Conservation (phyloP, 345 rosid species). For the Gossypium bickii region DNA sequence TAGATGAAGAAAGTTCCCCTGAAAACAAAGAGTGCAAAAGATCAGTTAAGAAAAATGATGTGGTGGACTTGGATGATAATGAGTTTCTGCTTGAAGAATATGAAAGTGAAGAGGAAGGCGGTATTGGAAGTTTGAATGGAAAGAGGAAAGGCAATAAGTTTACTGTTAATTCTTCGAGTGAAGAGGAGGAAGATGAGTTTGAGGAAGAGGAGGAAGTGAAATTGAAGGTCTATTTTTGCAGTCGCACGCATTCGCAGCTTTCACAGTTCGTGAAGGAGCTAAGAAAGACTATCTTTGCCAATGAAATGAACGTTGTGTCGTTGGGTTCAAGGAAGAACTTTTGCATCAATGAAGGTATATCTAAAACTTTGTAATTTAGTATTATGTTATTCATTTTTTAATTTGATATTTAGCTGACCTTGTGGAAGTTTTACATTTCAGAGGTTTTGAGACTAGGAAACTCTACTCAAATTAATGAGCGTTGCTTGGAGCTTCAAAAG, state of each 20-base stretch:
- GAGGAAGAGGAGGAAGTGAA: slow-evolving; percentile 33
- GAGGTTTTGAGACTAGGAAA: slow-evolving; percentile 70
- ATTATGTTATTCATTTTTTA: not conserved
- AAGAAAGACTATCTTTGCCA: slow-evolving; percentile 59
- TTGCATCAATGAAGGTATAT: slow-evolving; percentile 77
- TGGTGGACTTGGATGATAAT: slow-evolving; percentile 38
- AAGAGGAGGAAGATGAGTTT: slow-evolving; percentile 40
- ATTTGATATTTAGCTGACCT: slow-evolving; percentile 11
- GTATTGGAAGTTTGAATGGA: slow-evolving; percentile 19
- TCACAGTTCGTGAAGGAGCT: slow-evolving; percentile 82
- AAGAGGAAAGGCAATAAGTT: slow-evolving; percentile 25
- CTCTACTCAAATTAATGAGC: slow-evolving; percentile 62
- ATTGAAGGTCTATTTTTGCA: slow-evolving; percentile 73
- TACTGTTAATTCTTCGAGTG: slow-evolving; percentile 55
- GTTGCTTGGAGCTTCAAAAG: slow-evolving; percentile 84
- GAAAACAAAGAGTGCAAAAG: slow-evolving; percentile 21
- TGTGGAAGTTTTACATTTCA: slow-evolving; percentile 29
- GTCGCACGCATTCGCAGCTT: slow-evolving; percentile 93
- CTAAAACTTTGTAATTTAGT: not conserved
- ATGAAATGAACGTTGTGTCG: slow-evolving; percentile 51
- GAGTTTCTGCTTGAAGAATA: slow-evolving; percentile 82
- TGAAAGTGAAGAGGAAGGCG: slow-evolving; percentile 68
- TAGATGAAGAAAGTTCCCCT: slow-evolving; percentile 21
- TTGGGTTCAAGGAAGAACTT: slow-evolving; percentile 83
- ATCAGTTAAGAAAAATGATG: slow-evolving; percentile 26